Evolutionary conservation across 352 stramenopile species (phyloP).

Genomic region (Blastocystis sp.): DNA sequence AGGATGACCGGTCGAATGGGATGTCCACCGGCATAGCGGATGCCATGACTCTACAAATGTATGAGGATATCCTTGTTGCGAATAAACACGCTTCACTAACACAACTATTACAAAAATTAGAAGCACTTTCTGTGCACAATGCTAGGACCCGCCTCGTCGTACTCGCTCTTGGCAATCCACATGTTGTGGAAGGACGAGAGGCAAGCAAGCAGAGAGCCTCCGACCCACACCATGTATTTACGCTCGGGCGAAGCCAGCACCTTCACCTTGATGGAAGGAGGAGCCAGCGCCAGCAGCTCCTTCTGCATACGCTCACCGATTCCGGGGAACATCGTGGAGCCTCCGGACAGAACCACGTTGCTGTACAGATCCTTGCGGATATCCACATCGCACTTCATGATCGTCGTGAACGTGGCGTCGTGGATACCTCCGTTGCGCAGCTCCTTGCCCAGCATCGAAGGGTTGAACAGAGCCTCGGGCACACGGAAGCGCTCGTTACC

Average conservation of each 20-base stretch:
- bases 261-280: slow-evolving; percentile 87
- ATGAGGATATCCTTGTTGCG: neutral
- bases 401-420: slow-evolving; percentile 75
- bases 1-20: neutral
- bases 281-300: slow-evolving; percentile 75
- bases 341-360: slow-evolving; percentile 89
- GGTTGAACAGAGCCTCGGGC: slow-evolving; percentile 86
- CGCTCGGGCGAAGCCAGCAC: slow-evolving; percentile 79
- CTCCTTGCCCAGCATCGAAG: slow-evolving; percentile 80
- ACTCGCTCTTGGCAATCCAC: slow-evolving; percentile 92
- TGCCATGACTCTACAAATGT: too few relatives aligned
- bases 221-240: slow-evolving; percentile 90
- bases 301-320: slow-evolving; percentile 81
- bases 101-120: slow-evolving; percentile 63
- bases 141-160: slow-evolving; percentile 85
- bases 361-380: slow-evolving; percentile 84
- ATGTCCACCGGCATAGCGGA: neutral
- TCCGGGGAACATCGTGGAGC: slow-evolving; percentile 85
- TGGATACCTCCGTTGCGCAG: slow-evolving; percentile 71
- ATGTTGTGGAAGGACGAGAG: slow-evolving; percentile 92
- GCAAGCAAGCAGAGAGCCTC: slow-evolving; percentile 85
- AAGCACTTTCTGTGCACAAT: slow-evolving; percentile 92
- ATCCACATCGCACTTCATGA: slow-evolving; percentile 81
- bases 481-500: slow-evolving; percentile 85
- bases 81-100: neutral